Evolutionary conservation across 345 rosid genomes (phyloP).

Genomic region (Rhodamnia rubescens): DNA sequence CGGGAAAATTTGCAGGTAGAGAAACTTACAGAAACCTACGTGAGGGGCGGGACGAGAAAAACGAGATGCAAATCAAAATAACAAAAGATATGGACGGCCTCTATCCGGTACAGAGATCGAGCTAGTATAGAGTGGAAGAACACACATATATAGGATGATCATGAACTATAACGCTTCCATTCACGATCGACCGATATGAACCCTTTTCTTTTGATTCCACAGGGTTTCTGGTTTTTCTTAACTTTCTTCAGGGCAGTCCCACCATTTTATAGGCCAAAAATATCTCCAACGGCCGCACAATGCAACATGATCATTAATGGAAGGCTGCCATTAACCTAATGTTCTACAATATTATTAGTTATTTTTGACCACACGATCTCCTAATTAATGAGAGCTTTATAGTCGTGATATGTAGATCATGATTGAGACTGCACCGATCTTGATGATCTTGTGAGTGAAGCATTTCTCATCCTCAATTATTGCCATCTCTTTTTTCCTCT

Average conservation of each 20-base stretch:
- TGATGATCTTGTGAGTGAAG: too few relatives aligned
- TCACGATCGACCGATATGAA: not conserved
- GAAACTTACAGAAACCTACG: not conserved
- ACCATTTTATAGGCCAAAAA: not conserved
- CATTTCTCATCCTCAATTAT: too few relatives aligned
- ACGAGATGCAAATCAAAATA: not conserved
- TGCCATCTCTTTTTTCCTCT: not conserved
- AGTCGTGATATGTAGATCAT: too few relatives aligned
- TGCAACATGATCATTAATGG: not conserved
- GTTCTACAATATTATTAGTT: too few relatives aligned
- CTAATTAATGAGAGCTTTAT: too few relatives aligned
- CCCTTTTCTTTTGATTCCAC: not conserved
- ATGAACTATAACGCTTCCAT: not conserved
- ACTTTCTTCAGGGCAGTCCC: not conserved
- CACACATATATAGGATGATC: not conserved
- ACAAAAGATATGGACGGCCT: not conserved
- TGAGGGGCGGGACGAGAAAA: not conserved
- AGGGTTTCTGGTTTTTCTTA: not conserved
- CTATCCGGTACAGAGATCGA: not conserved
- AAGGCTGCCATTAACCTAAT: too few relatives aligned
- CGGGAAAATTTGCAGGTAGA: not conserved
- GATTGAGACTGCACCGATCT: too few relatives aligned
- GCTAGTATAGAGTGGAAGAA: not conserved
- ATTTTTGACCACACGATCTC: too few relatives aligned
- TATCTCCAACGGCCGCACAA: not conserved